Evolutionary conservation across 768 basidiomycete genomes (phyloP).

Genomic region (Kwoniella sp.): DNA sequence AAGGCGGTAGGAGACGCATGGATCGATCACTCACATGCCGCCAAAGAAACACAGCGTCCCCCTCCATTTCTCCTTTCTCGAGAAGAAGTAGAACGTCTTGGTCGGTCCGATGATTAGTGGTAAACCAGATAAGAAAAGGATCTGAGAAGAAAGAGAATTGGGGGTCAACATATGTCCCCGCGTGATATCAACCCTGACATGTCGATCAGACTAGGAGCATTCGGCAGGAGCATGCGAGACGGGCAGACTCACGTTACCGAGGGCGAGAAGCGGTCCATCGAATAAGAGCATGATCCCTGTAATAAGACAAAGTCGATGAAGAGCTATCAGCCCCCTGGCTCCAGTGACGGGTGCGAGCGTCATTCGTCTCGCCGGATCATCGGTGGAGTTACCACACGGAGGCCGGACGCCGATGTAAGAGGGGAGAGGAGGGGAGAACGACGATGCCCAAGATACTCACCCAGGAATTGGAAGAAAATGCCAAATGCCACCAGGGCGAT

Average conservation of each 20-base stretch:
- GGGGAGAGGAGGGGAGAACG: background rate
- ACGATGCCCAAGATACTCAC: conserved; percentile 52
- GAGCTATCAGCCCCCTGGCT: conserved; percentile 4
- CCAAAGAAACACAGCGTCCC: conserved; percentile 61
- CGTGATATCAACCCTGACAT: background rate
- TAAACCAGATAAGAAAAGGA: conserved; percentile 90
- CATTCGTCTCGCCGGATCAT: background rate
- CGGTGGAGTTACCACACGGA: too few species aligned
- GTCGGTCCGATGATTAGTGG: conserved; percentile 93
- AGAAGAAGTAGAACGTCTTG: conserved; percentile 98
- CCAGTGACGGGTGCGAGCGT: background rate
- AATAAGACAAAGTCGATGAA: background rate
- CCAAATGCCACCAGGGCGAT: conserved; percentile 96
- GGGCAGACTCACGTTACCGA: conserved; percentile 81
- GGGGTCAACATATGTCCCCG: background rate
- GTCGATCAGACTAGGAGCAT: background rate
- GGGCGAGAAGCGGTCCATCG: conserved; percentile 88
- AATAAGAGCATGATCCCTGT: conserved; percentile 82
- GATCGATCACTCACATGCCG: conserved; percentile 48
- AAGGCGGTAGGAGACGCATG: background rate
- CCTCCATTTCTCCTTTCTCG: conserved; percentile 88
- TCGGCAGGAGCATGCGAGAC: background rate
- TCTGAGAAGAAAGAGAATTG: too few species aligned
- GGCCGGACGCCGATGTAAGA: too few species aligned
- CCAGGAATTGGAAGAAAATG: conserved; percentile 91